Evolutionary conservation across 1,284 basidiomycete genomes (phyloP), one percentile per base, ranked within the genome.

Genomic region (Cutaneotrichosporon mucoides): DNA sequence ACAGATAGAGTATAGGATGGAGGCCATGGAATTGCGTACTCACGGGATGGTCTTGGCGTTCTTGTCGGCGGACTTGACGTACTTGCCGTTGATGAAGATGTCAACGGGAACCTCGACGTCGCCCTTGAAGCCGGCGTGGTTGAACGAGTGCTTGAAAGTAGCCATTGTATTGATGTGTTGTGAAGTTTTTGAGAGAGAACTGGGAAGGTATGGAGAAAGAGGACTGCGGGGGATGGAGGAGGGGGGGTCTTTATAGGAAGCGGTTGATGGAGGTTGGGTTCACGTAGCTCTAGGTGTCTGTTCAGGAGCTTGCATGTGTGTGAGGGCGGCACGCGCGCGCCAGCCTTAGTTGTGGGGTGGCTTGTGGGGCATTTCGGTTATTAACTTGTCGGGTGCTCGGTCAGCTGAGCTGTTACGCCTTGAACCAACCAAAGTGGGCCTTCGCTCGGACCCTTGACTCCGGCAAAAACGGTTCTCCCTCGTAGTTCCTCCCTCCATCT

Each of bases 61-160:
- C 10, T 81, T 78, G 59, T 85, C 83, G n/a, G 80, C 79, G n/a
- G 87, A 88, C 64, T 86, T 84, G 44, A 84, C 81, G 73, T 86
- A 94, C 80, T 94, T 78, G 76, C 88, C 88, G 78, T 86, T 82
- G 80, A 95, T 91, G 82, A 85, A 93, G 65, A 94, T 78, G 50
- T 90, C 90, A 35, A 87, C 86, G 55, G 73, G 81, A 78, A 90
- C 83, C 55, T 82, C 81, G 49, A 85, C 82, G 65, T 84, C 83
- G 59, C 88, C 89, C 79, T 88, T 88, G 85, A 80, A 90, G 42
- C 68, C 72, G 66, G 80, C 70, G 66, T 83, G 81, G 68, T 88
- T 76, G 76, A 89, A 89, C 51, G 85, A 77, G 82, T 89, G 76
- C 34, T 74, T 75, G 79, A 81, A 84, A 41, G 74, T 65, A 48